Conservation (phyloP, 202 grass and related monocot genomes). For the Bolboschoenoplectus hybrid region DNA sequence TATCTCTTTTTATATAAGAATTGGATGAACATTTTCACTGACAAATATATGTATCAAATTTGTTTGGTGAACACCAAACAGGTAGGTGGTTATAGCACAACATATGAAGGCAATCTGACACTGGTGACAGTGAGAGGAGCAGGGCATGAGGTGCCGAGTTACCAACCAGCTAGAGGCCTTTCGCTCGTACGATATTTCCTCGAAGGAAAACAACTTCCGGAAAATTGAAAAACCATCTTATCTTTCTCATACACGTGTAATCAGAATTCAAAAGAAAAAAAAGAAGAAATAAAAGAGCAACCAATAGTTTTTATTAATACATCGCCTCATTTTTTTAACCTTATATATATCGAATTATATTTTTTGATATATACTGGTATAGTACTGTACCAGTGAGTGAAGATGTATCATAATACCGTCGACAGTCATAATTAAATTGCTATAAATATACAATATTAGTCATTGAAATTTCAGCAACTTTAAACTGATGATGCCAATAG, state of each 20-base stretch:
- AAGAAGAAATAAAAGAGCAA: slow-evolving; percentile 7
- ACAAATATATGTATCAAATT: slow-evolving; percentile 30
- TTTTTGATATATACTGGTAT: not conserved
- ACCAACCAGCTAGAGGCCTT: slow-evolving; percentile 64
- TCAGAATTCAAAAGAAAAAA: not conserved
- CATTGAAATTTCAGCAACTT: too few relatives aligned
- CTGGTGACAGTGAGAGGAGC: slow-evolving; percentile 85
- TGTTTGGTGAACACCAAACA: slow-evolving; percentile 40
- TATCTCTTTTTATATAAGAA: not conserved
- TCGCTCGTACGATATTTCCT: slow-evolving; percentile 62
- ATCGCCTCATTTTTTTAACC: not conserved
- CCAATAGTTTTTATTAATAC: slow-evolving; percentile 10
- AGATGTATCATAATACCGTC: not conserved
- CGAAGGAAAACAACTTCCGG: slow-evolving; percentile 51
- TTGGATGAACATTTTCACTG: not conserved
- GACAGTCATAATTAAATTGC: not conserved
- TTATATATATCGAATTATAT: not conserved
- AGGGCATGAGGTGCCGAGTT: slow-evolving; percentile 80
- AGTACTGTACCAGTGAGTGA: not conserved
- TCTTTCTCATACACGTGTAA: slow-evolving; percentile 19
- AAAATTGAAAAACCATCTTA: slow-evolving; percentile 15
- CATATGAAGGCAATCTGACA: slow-evolving; percentile 64
- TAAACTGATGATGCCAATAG: too few relatives aligned
- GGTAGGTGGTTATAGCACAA: slow-evolving; percentile 65
- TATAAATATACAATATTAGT: too few relatives aligned